Percentiles rank a stretch among this genome's conserved stretches.
These are phyloP conservation scores for Metschnikowia bowlesiae DNA, from an alignment of 805 yeast species.

Conservation along the genomic window DNA sequence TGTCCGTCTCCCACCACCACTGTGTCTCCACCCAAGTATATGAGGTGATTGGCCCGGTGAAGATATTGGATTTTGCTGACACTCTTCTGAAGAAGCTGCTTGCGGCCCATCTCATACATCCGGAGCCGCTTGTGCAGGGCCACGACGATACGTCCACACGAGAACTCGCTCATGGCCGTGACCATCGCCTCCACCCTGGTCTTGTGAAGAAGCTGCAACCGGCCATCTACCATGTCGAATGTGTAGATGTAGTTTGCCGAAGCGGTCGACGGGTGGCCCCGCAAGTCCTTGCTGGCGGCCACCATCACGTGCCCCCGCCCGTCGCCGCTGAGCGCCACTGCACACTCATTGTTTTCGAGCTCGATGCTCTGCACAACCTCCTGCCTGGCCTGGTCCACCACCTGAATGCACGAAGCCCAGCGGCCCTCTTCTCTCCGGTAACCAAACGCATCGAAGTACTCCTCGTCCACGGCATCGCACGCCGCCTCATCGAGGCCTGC, in stretches of 20 bases:
- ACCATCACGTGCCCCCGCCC: conserved; percentile 40
- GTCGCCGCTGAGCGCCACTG: conserved; percentile 34
- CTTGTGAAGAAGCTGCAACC: conserved; percentile 50
- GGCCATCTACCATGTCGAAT: conserved; percentile 31
- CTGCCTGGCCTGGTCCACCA: conserved; percentile 32
- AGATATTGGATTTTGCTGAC: conserved; percentile 42
- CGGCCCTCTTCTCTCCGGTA: conserved; percentile 22
- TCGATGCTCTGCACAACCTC: conserved; percentile 42
- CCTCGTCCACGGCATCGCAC: conserved; percentile 26
- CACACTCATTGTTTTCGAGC: conserved; percentile 40
- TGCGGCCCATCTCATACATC: conserved; percentile 69
- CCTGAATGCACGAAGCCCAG: conserved; percentile 57
- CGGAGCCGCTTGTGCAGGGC: conserved; percentile 53
- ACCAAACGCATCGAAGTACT: conserved; percentile 44
- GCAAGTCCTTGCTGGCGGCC: conserved; percentile 35
- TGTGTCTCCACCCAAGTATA: conserved; percentile 48
- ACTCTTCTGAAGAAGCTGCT: conserved; percentile 70
- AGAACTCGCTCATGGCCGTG: conserved; percentile 44
- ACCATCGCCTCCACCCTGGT: conserved; percentile 52
- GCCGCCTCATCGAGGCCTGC: conserved; percentile 13
- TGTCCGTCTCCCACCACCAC: conserved; percentile 69
- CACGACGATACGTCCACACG: conserved; percentile 55
- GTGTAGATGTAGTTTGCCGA: conserved; percentile 30
- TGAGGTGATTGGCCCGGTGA: conserved; percentile 49
- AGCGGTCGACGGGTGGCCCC: conserved; percentile 24